Base-by-base conservation (phyloP, 2,329 filamentous ascomycete species). In the Seiridium unicorne region DNA sequence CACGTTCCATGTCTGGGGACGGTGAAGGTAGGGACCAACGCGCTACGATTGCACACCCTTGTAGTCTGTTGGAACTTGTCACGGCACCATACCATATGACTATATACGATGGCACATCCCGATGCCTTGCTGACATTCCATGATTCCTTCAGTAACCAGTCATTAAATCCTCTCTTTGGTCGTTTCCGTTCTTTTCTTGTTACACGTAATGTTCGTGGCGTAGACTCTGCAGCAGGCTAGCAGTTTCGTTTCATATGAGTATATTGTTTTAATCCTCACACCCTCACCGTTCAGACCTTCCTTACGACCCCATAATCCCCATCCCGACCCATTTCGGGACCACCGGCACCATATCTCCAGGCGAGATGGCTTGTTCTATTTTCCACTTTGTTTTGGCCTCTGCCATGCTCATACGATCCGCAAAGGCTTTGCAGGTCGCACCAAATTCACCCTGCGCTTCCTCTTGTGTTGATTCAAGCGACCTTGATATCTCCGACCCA, bases 361-460 rank as follows among this genome's bases (percentile, higher is more conserved):
- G 53, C 65, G 64, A 36, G 63, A 72, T 73, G 70, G 61, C 64
- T 56, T 58, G 60, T 54, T 51, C 70, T 35, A 51, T 67, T 48
- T 60, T 70, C 31, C 51, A 66, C 44, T 60, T 71, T 18, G 49
- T 70, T 9, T 61, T 73, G 26, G 56, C 64, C 5, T 54, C 68
- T 31, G 31, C 55, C 42, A 13, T 51, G 3, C 55, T 74, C 58
- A 40, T 62, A 56, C 59, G 59, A 49, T 58, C 59, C 57, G 59
- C 56, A 26, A 40, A 57, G 18, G 63, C 77, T 5, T 71, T 85
- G 18, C 80, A 81, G 66, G 82, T 84, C 55, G 76, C 82, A 10
- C 80, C 83, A 38, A 78, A 81, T 63, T 85, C 83, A 49, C 83
- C 83, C 6, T 86, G 83, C 65, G 70, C 81, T 13, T 75, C 77